Base-by-base conservation (phyloP, 1,139 yeast species). In the Zhuliangozyma blackwelliae region DNA sequence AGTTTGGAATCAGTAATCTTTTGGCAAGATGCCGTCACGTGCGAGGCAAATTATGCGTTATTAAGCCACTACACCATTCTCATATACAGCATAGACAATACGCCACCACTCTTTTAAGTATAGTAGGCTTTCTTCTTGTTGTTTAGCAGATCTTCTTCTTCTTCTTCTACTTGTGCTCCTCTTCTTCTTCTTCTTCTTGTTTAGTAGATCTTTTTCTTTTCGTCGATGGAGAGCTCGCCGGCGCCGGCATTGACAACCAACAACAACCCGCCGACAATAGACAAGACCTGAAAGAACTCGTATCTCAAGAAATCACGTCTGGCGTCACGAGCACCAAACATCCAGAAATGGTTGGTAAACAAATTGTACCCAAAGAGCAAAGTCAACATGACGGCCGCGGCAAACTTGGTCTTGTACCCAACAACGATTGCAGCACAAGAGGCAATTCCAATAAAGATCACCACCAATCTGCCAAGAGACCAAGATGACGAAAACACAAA, bases 181-280 rank as follows among this genome's bases (percentile, higher is more conserved):
- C n/a, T 6, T 10, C 9, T 8, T n/a, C 27, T 34, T 34, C 13
- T 9, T 25, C 20, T 30, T 25, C 16, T 29, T 8, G 23, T 7
- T 25, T n/a, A 90, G 58, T 86, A 90, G 45, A 87, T 84, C 71
- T 92, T 92, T 72, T 92, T 90, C 84, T 92, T 92, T 63, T 89
- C 97, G 59, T 92, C 98, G 44, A 92, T 69, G 27, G 96, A 86
- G 49, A 90, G 72, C 52, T 87, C 94, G 35, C 98, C 98, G 30
- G 98, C 97, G 47, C 98, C 98, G 7, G 96, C 88, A 63, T 86
- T 88, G 47, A 88, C 96, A 47, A 94, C 86, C 51, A 92, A 70
- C 46, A 92, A 67, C 48, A 92, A 76, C 2, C 97, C 98, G 38
- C 98, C 98, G 40, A 92, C 92, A 59, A 92, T 92, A 42, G 95